Conservation (phyloP, 176 grass and related monocot species). For the Coix lacrymajobi region DNA sequence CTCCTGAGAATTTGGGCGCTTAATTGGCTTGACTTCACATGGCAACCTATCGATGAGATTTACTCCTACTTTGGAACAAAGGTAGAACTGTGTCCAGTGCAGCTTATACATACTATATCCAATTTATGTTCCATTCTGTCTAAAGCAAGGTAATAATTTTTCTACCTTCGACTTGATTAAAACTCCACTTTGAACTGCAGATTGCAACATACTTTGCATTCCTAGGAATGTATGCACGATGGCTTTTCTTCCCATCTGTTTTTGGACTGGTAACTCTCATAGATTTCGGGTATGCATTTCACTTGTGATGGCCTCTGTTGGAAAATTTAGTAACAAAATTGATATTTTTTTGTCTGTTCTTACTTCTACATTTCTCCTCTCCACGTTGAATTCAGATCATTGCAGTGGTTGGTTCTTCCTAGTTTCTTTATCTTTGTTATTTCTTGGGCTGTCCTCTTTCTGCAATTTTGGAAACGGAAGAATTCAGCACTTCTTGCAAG, state of each 20-base stretch:
- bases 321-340: background rate
- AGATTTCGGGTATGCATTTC: slow-evolving; percentile 79
- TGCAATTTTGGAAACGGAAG: slow-evolving; percentile 99
- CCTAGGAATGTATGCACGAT: slow-evolving; percentile 94
- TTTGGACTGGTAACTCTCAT: slow-evolving; percentile 75
- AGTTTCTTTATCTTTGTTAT: slow-evolving; percentile 90
- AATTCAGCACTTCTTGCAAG: slow-evolving; percentile 90
- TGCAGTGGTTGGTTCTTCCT: slow-evolving; percentile 95
- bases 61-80: slow-evolving; percentile 93
- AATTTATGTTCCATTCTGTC: slow-evolving; percentile 7
- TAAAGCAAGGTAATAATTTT: slow-evolving; percentile 8
- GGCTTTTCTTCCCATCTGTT: slow-evolving; percentile 92
- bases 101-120: background rate
- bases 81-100: slow-evolving; percentile 35
- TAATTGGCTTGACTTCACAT: slow-evolving; percentile 97
- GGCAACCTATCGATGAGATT: slow-evolving; percentile 94
- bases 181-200: slow-evolving; percentile 40
- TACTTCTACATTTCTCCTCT: background rate
- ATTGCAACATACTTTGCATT: slow-evolving; percentile 97
- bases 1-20: slow-evolving; percentile 91
- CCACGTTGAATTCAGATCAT: slow-evolving; percentile 41
- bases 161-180: background rate
- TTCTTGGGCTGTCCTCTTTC: slow-evolving; percentile 91
- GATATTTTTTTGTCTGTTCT: slow-evolving; percentile 3
- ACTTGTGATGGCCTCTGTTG: background rate